These are phyloP conservation scores for Alliaria petiolata DNA, from an alignment of 345 rosid genomes.

Conservation along the genomic window DNA sequence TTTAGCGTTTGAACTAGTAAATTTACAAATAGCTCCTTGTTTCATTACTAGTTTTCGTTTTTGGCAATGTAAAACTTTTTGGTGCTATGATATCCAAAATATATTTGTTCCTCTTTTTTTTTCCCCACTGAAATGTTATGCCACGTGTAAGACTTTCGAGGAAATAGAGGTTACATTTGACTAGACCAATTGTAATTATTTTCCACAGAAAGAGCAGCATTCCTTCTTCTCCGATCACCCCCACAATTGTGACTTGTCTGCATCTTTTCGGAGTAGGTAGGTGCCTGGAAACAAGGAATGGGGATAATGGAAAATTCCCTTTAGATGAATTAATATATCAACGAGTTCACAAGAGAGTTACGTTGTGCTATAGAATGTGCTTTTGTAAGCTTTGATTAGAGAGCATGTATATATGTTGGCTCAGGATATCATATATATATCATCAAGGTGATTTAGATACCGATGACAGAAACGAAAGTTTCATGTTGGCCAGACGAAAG, in stretches of 20 bases:
- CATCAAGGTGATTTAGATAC: no score
- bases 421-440: no score
- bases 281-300: conserved; percentile 43
- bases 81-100: neutral
- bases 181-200: no score
- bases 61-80: neutral
- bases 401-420: no score
- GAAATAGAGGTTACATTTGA: neutral
- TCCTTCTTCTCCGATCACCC: no score
- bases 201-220: no score
- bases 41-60: neutral
- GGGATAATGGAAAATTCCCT: conserved; percentile 28
- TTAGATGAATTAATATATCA: conserved; percentile 62
- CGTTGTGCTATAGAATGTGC: conserved; percentile 63
- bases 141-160: neutral
- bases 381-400: conserved; percentile 58
- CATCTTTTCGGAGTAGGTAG: conserved; percentile 33
- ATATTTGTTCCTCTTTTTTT: neutral
- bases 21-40: conserved; percentile 1
- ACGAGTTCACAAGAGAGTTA: conserved; percentile 65
- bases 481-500: no score
- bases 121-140: neutral
- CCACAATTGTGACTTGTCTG: conserved; percentile 33
- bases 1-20: neutral
- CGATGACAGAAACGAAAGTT: no score